Evolutionary conservation across 352 stramenopile genomes (phyloP).

Genomic region (Globisporangium camurandrum): DNA sequence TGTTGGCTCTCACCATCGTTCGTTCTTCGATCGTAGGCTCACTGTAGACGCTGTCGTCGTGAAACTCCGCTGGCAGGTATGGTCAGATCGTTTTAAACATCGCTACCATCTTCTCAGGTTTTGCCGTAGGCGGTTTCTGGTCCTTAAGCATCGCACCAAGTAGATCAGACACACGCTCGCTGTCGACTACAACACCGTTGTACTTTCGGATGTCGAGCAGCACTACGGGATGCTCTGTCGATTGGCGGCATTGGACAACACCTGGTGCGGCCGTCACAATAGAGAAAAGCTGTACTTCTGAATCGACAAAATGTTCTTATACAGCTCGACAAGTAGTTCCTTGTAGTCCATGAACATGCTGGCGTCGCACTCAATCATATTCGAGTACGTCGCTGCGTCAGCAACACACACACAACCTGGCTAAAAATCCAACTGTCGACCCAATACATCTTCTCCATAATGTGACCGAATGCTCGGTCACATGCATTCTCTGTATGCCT

Average conservation of each 20-base stretch:
- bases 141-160: neutral
- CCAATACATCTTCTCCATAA: neutral
- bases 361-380: neutral
- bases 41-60: neutral
- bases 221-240: neutral
- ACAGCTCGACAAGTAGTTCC: neutral
- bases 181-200: neutral
- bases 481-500: neutral
- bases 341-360: constrained; percentile 2
- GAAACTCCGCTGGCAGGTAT: constrained; percentile 12
- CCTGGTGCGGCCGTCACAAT: neutral
- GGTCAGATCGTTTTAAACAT: constrained; percentile 10
- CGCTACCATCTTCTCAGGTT: constrained; percentile 7
- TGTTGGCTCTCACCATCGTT: neutral
- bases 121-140: constrained; percentile 3
- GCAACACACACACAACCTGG: neutral
- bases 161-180: neutral
- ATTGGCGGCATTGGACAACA: neutral
- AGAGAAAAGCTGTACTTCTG: neutral
- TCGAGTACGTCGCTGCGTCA: neutral
- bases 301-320: neutral
- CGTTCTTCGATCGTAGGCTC: neutral
- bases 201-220: neutral
- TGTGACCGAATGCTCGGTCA: neutral
- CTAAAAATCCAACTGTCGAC: neutral